Percentiles rank a stretch among this genome's conserved stretches.
Evolutionary conservation across 2,329 filamentous ascomycete species (phyloP).

Genomic region (Claviceps sorghi): DNA sequence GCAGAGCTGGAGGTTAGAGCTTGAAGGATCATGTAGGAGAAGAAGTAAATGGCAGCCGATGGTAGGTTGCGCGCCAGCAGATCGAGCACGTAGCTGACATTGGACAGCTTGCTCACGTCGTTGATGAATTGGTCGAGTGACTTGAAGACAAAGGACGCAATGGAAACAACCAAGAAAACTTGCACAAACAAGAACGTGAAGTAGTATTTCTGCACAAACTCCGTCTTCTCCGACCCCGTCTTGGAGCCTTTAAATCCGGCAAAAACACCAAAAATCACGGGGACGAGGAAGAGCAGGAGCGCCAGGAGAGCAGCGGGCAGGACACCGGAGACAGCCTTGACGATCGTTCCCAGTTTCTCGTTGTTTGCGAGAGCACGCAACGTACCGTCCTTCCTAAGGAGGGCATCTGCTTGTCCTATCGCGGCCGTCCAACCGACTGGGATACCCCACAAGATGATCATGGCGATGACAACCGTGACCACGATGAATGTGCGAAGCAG

Average conservation of each 20-base stretch:
- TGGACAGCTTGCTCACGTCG: slow-evolving; percentile 26
- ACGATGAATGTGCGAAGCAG: slow-evolving; percentile 60
- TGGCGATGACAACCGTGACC: slow-evolving; percentile 48
- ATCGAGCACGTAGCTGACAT: slow-evolving; percentile 53
- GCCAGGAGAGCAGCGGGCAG: slow-evolving; percentile 65
- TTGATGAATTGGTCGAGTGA: slow-evolving; percentile 49
- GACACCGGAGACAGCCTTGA: slow-evolving; percentile 63
- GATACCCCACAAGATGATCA: slow-evolving; percentile 81
- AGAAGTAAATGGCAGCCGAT: slow-evolving; percentile 88
- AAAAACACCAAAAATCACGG: slow-evolving; percentile 61
- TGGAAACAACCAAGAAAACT: slow-evolving; percentile 81
- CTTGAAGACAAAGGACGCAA: slow-evolving; percentile 57
- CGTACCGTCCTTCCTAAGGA: slow-evolving; percentile 56
- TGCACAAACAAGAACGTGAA: slow-evolving; percentile 92
- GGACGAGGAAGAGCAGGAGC: slow-evolving; percentile 66
- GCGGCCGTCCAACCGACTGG: slow-evolving; percentile 80
- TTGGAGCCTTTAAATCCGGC: slow-evolving; percentile 64
- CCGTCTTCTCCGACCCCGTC: slow-evolving; percentile 62
- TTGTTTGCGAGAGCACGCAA: slow-evolving; percentile 53
- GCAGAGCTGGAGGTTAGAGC: slow-evolving; percentile 82
- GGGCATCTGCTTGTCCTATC: slow-evolving; percentile 58
- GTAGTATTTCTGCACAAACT: slow-evolving; percentile 84
- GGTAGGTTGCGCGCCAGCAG: slow-evolving; percentile 69
- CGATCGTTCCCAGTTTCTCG: slow-evolving; percentile 43
- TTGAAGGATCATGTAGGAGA: slow-evolving; percentile 95